Base-by-base conservation (phyloP, 2,329 filamentous ascomycete species). In the Piedraia hortae region DNA sequence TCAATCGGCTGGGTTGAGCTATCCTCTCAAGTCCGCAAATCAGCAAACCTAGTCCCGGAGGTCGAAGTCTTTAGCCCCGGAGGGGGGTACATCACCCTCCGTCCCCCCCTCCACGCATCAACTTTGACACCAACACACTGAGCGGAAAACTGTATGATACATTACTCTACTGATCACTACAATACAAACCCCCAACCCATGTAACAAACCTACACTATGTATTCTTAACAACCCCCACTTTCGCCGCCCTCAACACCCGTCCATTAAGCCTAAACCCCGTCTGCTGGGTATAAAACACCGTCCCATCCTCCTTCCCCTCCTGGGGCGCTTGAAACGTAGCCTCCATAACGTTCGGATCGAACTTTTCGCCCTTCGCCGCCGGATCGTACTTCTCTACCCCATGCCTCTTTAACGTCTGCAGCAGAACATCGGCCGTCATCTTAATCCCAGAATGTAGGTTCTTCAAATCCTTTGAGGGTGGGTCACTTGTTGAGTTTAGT, bases 231-330 rank as follows among this genome's bases (percentile, higher is more conserved):
- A 91, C 78, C 42, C 82, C 80, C 31, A 93, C 82, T 61, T 93
- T 90, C 42, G 82, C 77, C 31, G 82, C 56, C 46, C 85, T 65
- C 39, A 97, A 50, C 26, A 90, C 59, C 29, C 85, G 60, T 28
- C 82, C 80, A 44, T 97, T 93, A 32, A 93, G 62, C 49, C 65
- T 66, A 56, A 90, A 97, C 24, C 85, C 85, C 59, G 90, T 93
- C 49, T 75, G 74, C 58, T 93, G 82, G 21, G 77, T 77, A 45
- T 70, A 66, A 53, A 93, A 85, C 40, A 91, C 74, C 25, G 66
- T 72, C 36, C 75, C 77, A 40, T 93, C 66, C 47, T 90, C 72
- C 58, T 89, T 88, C 34, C 65, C 78, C 23, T 67, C 60, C 53
- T 77, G 64, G 19, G 78, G 75, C 6, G 75, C 66, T 68, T 88